Evolutionary conservation across 768 basidiomycete genomes (phyloP), one percentile per base, ranked within the genome.

Genomic region (Suillus tomentosus): DNA sequence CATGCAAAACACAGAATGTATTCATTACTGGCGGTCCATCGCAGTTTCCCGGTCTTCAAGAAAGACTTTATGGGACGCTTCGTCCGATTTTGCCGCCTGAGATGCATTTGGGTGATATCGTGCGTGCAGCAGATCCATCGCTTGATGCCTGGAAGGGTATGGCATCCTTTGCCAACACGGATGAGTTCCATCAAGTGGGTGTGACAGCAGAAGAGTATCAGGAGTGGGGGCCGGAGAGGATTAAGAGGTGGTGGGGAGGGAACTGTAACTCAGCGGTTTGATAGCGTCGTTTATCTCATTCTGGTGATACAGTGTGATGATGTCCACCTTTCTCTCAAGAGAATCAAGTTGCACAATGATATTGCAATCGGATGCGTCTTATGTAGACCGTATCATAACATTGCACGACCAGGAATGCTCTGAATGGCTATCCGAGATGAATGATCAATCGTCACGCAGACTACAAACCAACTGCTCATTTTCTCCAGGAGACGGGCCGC

Each of bases 141-240:
- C 67, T 87, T 65, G 94, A 96, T 69, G 90, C 95, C 17, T 99
- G 96, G 96, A 82, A 84, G 48, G 97, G 97, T 8, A 96, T 99
- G 94, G 92, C 92, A 15, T 82, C 82, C 58, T 90, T 90, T 70
- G 85, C 87, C 45, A 75, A 73, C 66, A 85, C 84, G n/a, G 77
- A 79, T 0, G 85, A 82, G 64, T 89, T 91, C 69, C 63, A 68
- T 53, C 73, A 72, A 39, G 83, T 86, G 1, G 82, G 85, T 3
- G 84, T 96, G 45, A 92, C 89, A 17, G 82, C 80, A 69, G 86
- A 83, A 5, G 93, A 98, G 73, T 99, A 98, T 68, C 87, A 94
- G 9, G 97, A 99, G 74, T 85, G 87, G 77, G 96, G 97, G 0
- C 87, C 86, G 2, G 95, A 97, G 75, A 84, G 93, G 65, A 81